Conservation (phyloP, 2,329 filamentous ascomycete species). For the Botrytis paeoniae region DNA sequence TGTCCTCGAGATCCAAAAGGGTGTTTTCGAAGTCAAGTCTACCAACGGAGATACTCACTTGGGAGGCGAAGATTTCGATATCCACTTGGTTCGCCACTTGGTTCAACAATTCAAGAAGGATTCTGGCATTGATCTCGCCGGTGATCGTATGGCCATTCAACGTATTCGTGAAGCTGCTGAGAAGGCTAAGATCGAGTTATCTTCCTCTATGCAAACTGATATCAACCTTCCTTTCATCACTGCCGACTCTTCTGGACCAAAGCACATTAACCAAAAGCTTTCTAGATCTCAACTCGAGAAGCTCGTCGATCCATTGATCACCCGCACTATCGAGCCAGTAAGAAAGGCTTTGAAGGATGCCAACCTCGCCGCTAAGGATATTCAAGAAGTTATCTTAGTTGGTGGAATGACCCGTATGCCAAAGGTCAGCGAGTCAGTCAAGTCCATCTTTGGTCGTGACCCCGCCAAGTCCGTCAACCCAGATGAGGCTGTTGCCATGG, state of each 20-base stretch:
- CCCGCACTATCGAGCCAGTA: conserved; percentile 83
- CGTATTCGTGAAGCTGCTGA: conserved; percentile 97
- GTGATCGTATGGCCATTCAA: conserved; percentile 97
- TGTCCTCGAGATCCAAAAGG: conserved; percentile 93
- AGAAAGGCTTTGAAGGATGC: conserved; percentile 97
- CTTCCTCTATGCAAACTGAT: conserved; percentile 90
- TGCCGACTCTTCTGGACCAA: conserved; percentile 89
- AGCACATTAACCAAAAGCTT: conserved; percentile 98
- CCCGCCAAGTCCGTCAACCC: conserved; percentile 98
- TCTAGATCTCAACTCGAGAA: conserved; percentile 88
- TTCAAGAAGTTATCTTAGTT: conserved; percentile 96
- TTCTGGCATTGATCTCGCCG: conserved; percentile 82
- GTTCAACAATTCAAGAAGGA: conserved; percentile 97
- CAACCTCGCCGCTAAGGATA: conserved; percentile 84
- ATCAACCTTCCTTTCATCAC: conserved; percentile 99
- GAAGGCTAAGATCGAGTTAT: conserved; percentile 99
- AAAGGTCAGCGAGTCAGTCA: conserved; percentile 94
- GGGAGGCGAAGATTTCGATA: conserved; percentile 98
- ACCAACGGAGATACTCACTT: conserved; percentile 99
- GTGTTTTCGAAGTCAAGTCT: conserved; percentile 98
- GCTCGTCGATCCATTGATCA: conserved; percentile 87
- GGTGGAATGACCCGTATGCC: conserved; percentile 99
- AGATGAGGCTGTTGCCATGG: conserved; percentile 95
- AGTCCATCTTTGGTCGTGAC: conserved; percentile 93
- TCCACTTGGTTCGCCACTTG: conserved; percentile 87